Evolutionary conservation across 2,329 filamentous ascomycete genomes (phyloP).

Genomic region (Phialemoniopsis sp.): DNA sequence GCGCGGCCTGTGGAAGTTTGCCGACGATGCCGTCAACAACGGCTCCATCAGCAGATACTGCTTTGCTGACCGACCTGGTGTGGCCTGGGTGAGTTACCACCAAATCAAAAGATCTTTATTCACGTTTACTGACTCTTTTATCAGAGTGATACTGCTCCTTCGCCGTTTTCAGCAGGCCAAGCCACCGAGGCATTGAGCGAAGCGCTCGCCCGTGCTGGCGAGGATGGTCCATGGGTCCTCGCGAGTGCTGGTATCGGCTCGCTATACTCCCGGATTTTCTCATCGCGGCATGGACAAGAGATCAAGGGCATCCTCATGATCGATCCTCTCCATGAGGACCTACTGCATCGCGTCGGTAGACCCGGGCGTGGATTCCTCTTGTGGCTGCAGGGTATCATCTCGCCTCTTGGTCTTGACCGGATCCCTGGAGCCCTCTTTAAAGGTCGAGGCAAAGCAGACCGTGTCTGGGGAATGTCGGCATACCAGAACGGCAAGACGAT

Average conservation of each 20-base stretch:
- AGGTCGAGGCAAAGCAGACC: constrained; percentile 75
- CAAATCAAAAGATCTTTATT: not conserved
- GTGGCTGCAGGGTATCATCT: constrained; percentile 82
- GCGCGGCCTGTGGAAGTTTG: constrained; percentile 74
- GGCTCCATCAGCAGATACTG: constrained; percentile 86
- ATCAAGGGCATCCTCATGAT: constrained; percentile 79
- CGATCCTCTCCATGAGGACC: constrained; percentile 85
- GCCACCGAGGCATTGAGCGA: constrained; percentile 86
- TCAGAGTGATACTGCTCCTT: constrained; percentile 80
- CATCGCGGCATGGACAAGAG: constrained; percentile 71
- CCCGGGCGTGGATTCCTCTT: constrained; percentile 74
- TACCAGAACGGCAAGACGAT: constrained; percentile 80
- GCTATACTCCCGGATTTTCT: constrained; percentile 88
- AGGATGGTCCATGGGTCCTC: constrained; percentile 84
- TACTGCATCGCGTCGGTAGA: constrained; percentile 63
- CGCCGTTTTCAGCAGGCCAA: constrained; percentile 89
- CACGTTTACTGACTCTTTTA: constrained; percentile 1
- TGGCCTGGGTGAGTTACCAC: constrained; percentile 58
- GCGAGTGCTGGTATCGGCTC: constrained; percentile 83
- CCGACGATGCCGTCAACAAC: constrained; percentile 70
- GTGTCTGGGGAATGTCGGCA: constrained; percentile 75
- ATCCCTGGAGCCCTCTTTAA: constrained; percentile 77
- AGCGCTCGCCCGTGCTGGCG: constrained; percentile 73
- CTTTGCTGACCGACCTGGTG: constrained; percentile 89
- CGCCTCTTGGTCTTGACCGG: constrained; percentile 80